These are phyloP conservation scores for Tetrapisispora fleetii DNA, from an alignment of 805 yeast species.

Conservation along the genomic window DNA sequence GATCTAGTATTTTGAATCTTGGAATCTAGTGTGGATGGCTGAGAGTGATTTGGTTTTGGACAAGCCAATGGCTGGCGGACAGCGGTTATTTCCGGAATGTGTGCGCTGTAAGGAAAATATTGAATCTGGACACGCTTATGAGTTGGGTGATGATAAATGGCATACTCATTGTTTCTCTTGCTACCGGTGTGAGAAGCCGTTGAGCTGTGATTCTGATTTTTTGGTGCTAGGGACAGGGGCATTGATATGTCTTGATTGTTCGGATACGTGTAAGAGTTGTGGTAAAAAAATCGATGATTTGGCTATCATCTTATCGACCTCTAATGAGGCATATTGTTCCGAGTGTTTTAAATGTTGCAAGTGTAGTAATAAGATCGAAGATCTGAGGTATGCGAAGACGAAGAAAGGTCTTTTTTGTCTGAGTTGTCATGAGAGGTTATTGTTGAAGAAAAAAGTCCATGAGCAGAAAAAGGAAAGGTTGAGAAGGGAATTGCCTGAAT, in stretches of 20 bases:
- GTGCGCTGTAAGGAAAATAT: slow-evolving; percentile 45
- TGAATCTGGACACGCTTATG: slow-evolving; percentile 89
- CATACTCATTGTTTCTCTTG: slow-evolving; percentile 89
- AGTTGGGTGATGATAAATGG: slow-evolving; percentile 91
- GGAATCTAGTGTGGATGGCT: neutral
- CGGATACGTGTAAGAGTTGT: slow-evolving; percentile 85
- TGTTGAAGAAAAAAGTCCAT: slow-evolving; percentile 60
- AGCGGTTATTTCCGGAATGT: slow-evolving; percentile 23
- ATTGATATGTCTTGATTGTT: slow-evolving; percentile 81
- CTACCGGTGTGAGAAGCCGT: slow-evolving; percentile 64
- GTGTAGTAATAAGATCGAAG: slow-evolving; percentile 81
- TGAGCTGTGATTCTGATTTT: slow-evolving; percentile 84
- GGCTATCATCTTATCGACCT: slow-evolving; percentile 77
- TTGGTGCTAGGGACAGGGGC: slow-evolving; percentile 89
- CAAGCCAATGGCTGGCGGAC: too few relatives aligned
- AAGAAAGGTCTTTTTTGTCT: slow-evolving; percentile 90
- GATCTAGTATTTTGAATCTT: neutral
- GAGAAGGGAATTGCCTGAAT: slow-evolving; percentile 17
- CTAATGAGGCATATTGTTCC: slow-evolving; percentile 92
- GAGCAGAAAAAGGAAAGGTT: slow-evolving; percentile 25
- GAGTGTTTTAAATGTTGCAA: slow-evolving; percentile 84
- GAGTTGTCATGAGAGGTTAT: slow-evolving; percentile 77
- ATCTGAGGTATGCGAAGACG: slow-evolving; percentile 85
- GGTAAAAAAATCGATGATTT: slow-evolving; percentile 83
- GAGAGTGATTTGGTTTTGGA: neutral